Evolutionary conservation across 768 basidiomycete genomes (phyloP).

Genomic region (Mycena indigotica): DNA sequence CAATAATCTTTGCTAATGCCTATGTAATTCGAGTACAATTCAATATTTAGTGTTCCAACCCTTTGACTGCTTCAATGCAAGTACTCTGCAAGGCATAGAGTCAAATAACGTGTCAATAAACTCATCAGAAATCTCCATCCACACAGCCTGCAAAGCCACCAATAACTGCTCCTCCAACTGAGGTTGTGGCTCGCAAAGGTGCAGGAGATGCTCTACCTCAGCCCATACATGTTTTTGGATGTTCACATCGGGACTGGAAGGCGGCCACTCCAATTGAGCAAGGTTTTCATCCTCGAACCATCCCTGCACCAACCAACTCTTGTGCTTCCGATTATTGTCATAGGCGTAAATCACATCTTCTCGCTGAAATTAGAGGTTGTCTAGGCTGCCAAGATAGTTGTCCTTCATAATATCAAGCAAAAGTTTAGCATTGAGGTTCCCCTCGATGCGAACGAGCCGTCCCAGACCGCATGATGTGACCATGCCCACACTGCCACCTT

Average conservation of each 20-base stretch:
- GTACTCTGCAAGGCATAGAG: not conserved
- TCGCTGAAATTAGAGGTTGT: conserved; percentile 23
- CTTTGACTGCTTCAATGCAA: not conserved
- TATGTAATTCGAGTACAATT: too few relatives aligned
- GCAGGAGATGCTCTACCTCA: conserved; percentile 26
- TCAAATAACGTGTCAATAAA: conserved; percentile 15
- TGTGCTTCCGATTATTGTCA: conserved; percentile 44
- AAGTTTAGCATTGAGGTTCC: conserved; percentile 29
- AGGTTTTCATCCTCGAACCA: conserved; percentile 35
- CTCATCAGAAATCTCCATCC: conserved; percentile 4
- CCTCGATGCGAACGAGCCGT: conserved; percentile 31
- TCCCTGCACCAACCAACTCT: conserved; percentile 21
- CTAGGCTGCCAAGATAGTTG: conserved; percentile 28
- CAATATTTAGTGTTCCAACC: not conserved
- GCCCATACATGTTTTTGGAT: conserved; percentile 38
- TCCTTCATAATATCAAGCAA: conserved; percentile 34
- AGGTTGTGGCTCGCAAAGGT: conserved; percentile 17
- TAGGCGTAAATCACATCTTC: conserved; percentile 34
- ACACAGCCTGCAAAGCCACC: conserved; percentile 8
- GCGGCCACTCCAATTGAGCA: conserved; percentile 32
- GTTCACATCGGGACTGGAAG: conserved; percentile 38
- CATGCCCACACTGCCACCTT: conserved; percentile 39
- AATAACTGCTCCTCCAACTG: conserved; percentile 27
- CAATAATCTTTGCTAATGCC: too few relatives aligned
- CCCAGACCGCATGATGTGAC: conserved; percentile 33